Evolutionary conservation across 345 rosid species (phyloP).

Genomic region (Heritiera littoralis): DNA sequence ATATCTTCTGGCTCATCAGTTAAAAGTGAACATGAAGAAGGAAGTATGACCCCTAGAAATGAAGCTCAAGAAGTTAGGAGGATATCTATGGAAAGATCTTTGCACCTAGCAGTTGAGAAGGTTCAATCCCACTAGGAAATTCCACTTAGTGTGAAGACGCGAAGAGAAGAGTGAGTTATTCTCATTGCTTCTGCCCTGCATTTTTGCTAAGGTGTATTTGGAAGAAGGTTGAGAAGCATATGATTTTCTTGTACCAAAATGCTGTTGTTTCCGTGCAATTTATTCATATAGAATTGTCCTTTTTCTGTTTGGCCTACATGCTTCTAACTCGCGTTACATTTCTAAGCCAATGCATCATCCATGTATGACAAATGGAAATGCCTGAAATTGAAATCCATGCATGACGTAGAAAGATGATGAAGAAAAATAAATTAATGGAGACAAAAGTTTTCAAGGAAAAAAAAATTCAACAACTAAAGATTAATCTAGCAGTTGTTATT

Average conservation of each 20-base stretch:
- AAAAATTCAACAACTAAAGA: no score
- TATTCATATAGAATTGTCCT: not conserved
- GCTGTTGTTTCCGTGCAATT: conserved; percentile 1
- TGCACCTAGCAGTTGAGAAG: conserved; percentile 55
- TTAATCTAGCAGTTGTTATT: no score
- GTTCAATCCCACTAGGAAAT: conserved; percentile 76
- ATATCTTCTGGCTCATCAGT: conserved; percentile 11
- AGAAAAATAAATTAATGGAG: no score
- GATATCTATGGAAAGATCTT: conserved; percentile 50
- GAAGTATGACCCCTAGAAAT: conserved; percentile 17
- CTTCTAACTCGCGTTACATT: not conserved
- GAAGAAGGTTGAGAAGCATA: not conserved
- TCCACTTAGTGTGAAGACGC: conserved; percentile 65
- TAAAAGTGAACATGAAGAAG: conserved; percentile 26
- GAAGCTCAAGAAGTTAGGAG: conserved; percentile 40
- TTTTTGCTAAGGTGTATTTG: not conserved
- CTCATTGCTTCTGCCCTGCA: conserved; percentile 4
- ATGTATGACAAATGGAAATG: not conserved
- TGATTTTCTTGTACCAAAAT: not conserved
- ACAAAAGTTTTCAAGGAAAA: no score
- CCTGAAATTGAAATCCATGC: no score
- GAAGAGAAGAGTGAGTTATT: conserved; percentile 40
- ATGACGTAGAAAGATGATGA: no score
- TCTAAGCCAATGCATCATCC: conserved; percentile 4
- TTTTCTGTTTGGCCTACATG: not conserved